Conservation (phyloP, 2,329 filamentous ascomycete species). For the Fusarium sp. region DNA sequence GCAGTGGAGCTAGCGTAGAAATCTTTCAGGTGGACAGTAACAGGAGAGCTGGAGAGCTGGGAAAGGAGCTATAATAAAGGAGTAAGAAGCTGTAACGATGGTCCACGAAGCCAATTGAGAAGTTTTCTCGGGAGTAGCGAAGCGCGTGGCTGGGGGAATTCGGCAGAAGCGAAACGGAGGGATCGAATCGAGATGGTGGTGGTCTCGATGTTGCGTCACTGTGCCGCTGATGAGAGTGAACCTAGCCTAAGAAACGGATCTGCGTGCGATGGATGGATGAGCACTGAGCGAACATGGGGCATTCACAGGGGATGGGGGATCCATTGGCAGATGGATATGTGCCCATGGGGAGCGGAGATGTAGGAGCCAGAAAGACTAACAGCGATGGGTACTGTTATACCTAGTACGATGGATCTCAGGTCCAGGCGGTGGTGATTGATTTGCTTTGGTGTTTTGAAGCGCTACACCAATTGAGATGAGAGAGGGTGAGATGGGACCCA, state of each 20-base stretch:
- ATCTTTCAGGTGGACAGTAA: slow-evolving; percentile 11
- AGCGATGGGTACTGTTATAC: neutral
- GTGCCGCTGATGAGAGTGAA: slow-evolving; percentile 39
- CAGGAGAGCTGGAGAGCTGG: neutral
- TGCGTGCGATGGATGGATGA: slow-evolving; percentile 34
- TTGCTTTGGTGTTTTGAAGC: slow-evolving; percentile 21
- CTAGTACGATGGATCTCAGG: slow-evolving; percentile 17
- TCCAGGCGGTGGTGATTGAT: slow-evolving; percentile 14
- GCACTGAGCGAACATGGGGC: slow-evolving; percentile 30
- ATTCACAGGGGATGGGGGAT: slow-evolving; percentile 28
- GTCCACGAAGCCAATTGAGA: slow-evolving; percentile 40
- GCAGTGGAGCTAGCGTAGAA: slow-evolving; percentile 10
- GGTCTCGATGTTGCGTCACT: slow-evolving; percentile 45
- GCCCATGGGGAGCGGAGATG: slow-evolving; percentile 31
- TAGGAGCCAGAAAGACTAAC: slow-evolving; percentile 19
- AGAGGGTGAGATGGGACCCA: slow-evolving; percentile 1
- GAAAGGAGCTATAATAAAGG: slow-evolving; percentile 25
- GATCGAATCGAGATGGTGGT: slow-evolving; percentile 40
- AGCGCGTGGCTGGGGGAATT: slow-evolving; percentile 36
- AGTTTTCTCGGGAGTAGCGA: slow-evolving; percentile 37
- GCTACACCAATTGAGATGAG: slow-evolving; percentile 3
- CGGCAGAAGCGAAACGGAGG: slow-evolving; percentile 37
- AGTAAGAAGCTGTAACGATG: slow-evolving; percentile 41
- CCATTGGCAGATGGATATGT: slow-evolving; percentile 22
- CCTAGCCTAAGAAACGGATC: slow-evolving; percentile 38